Evolutionary conservation across 768 basidiomycete genomes (phyloP), one percentile per base, ranked within the genome.

Genomic region (Phylloporus arenicola): DNA sequence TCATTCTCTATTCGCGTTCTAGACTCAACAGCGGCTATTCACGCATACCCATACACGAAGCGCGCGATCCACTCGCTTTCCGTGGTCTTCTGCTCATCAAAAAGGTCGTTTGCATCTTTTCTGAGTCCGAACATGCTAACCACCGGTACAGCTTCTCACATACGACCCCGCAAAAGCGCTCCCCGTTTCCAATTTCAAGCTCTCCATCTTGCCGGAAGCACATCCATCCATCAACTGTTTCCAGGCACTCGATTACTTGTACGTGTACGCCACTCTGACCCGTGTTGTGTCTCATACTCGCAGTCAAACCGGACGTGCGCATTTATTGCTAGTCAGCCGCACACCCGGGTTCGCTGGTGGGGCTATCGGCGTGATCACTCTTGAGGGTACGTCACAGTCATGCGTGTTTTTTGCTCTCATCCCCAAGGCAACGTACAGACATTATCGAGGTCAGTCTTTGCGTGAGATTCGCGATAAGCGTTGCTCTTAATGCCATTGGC

Each of bases 301-400:
- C 91, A 89, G 87, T 70, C 95, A 96, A 76, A 94, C 93, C 0
- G 95, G 95, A 2, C 82, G 94, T 38, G 91, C 93, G 1, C 95
- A 99, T 71, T 74, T 99, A 45, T 72, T 97, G 12, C 70, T 99
- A 27, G 80, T 99, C 34, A 90, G 86, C 58, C 76, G 75, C 16
- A 88, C 88, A 0, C 95, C 95, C 2, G 95, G 95, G 0, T 68
- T 74, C 17, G 74, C 82, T 6, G 88, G 88, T 20, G 94, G 94
- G 33, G 93, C 84, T 1, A 78, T 96, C 24, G 95, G 95, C 2
- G 89, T 97, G 6, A 83, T 97, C 55, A 94, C 90, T 2, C 78
- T 94, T 12, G 89, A 91, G 78, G 87, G 85, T 83, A 50, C 25
- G 69, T 55, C 16, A 22, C 4, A 1, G 2, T n/a, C 1, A n/a